Percentiles rank a stretch among this genome's conserved stretches.
Conservation (phyloP, 495 filamentous ascomycete genomes). For the Aspergillus leporis region DNA sequence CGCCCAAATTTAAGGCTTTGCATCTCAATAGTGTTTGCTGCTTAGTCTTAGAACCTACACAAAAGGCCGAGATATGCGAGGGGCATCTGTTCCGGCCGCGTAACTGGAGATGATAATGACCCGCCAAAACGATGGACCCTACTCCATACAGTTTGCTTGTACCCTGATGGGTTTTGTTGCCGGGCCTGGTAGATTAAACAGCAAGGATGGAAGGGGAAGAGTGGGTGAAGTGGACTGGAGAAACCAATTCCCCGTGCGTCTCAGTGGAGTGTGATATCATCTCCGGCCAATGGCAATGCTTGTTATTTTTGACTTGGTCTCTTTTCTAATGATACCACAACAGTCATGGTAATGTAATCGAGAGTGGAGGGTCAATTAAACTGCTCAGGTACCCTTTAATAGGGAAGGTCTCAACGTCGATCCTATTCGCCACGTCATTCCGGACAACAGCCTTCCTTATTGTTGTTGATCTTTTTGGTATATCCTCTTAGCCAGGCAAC, state of each 20-base stretch:
- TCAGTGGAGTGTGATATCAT: background rate
- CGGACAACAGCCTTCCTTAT: background rate
- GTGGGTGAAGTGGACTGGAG: background rate
- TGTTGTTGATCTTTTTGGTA: background rate
- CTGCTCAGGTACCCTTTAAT: background rate
- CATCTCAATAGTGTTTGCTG: background rate
- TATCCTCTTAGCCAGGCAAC: background rate
- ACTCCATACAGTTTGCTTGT: background rate
- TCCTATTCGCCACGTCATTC: slow-evolving; percentile 14
- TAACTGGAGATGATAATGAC: too few species aligned
- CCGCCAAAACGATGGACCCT: background rate
- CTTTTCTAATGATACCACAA: background rate
- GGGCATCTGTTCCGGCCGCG: too few species aligned
- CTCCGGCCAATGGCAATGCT: slow-evolving; percentile 8
- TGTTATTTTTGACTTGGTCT: slow-evolving; percentile 7
- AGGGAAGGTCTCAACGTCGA: slow-evolving; percentile 15
- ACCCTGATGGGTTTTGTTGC: too few species aligned
- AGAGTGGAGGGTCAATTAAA: background rate
- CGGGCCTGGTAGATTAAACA: background rate
- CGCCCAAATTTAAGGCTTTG: background rate
- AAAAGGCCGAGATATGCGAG: background rate
- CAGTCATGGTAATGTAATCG: background rate
- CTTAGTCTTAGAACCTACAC: background rate
- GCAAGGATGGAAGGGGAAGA: background rate
- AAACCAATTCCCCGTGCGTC: background rate